Evolutionary conservation across 306 rosid species (phyloP), one percentile per base, ranked within the genome.

Genomic region (Mimosa pudica): DNA sequence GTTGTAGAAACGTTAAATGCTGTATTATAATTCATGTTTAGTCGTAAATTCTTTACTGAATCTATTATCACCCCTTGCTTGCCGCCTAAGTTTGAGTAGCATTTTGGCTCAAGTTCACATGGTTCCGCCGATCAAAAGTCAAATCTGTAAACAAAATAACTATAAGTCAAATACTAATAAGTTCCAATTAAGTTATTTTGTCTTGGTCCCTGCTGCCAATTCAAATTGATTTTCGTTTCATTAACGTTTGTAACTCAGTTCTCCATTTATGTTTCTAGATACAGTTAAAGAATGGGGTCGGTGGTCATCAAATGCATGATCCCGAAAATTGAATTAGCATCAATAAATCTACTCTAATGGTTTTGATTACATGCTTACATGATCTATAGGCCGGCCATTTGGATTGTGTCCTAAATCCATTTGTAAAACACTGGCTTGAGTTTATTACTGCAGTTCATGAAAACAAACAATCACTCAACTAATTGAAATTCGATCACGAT

Each of bases 1-100:
- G 18, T 10, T 68, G 70, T 77, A 77, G 70, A 70, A 66, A 67
- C 74, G 33, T 54, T 62, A 30, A 70, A 14, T 70, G 46, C 12
- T 78, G 83, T 35, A 58, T 44, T 64, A 82, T 57, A 47, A 49
- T 71, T 85, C 78, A 41, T 55, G 52, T 80, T 44, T 18, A 41
- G 8, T 32, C 13, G 51, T 3, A 4, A 30, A 16, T 44, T 58
- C n/a, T 35, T 17, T 11, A 33, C 30, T 52, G 0, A 6, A 48
- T 4, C 4, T 52, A 32, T 8, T 72, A 14, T 70, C 65, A 52
- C 9, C 42, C 17, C 38, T 6, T 8, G 5, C 33, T 3, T 35
- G 63, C 17, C 20, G 65, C 20, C 30, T 73, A 35, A 33, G 17
- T 33, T 46, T 30, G 71, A 44, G n/a, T 9, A 44, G 14, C 14